These are phyloP conservation scores for Colletotrichum eremochloae DNA, from an alignment of 2,329 filamentous ascomycete species.

Conservation along the genomic window DNA sequence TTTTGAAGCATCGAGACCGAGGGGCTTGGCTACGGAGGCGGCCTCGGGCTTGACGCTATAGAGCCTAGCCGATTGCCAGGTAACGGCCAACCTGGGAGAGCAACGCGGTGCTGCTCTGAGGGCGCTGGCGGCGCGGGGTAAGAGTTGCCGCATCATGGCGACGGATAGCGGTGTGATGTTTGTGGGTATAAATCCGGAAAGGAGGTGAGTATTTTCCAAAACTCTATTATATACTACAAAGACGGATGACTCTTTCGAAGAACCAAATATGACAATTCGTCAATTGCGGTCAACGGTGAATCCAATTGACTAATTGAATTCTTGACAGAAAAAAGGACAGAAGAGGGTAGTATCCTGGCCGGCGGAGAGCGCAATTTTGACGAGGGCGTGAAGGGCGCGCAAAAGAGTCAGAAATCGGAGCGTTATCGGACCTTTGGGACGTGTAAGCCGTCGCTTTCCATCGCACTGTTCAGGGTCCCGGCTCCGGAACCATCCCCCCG, in stretches of 20 bases:
- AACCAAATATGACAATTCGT: constrained; percentile 5
- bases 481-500: constrained; percentile 35
- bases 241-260: constrained; percentile 9
- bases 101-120: constrained; percentile 42
- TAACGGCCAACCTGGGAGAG: constrained; percentile 50
- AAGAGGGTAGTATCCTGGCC: neutral
- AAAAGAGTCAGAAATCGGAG: constrained; percentile 45
- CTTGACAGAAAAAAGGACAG: constrained; percentile 30
- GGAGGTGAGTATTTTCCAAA: constrained; percentile 6
- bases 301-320: constrained; percentile 36
- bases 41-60: constrained; percentile 68
- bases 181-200: constrained; percentile 1
- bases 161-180: constrained; percentile 17
- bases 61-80: constrained; percentile 54
- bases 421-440: constrained; percentile 46
- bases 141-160: constrained; percentile 62
- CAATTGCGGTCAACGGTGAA: constrained; percentile 10
- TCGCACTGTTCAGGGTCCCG: constrained; percentile 39
- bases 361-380: constrained; percentile 31
- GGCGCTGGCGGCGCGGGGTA: constrained; percentile 54
- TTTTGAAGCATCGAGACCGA: constrained; percentile 81
- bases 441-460: constrained; percentile 43
- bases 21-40: constrained; percentile 66
- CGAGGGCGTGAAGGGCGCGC: constrained; percentile 29
- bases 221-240: constrained; percentile 1